Evolutionary conservation across 1,139 yeast genomes (phyloP), one percentile per base, ranked within the genome.

Genomic region (Dujonia santamariae): DNA sequence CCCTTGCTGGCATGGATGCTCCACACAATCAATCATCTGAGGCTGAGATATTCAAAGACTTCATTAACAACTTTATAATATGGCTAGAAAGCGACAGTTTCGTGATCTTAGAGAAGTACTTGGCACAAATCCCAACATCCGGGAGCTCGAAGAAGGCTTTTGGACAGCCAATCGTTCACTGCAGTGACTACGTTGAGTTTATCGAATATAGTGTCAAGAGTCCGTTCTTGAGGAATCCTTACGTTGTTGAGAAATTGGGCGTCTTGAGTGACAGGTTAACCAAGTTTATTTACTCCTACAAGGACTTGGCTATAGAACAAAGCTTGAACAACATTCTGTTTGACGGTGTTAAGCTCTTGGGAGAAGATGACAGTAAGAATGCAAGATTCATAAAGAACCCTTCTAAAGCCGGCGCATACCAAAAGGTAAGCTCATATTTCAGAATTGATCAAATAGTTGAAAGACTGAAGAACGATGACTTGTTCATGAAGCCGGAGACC

Each of bases 391-490:
- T 27, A 8, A 30, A 35, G 19, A 36, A 37, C 21, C 30, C 30
- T 9, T 27, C 30, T 8, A 7, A 17, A 9, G 30, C 18, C 13
- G 30, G 18, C 21, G 30, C 30, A 5, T 18, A 13, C 12, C 50
- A 46, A 14, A 50, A 53, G 27, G 73, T 68, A 3, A 64, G 73
- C n/a, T 58, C 70, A 29, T 66, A 55, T 44, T 68, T 68, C 51
- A 61, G 56, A 20, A 37, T 56, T 16, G 51, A 53, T 28, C 72
- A 66, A 40, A 66, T 69, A 26, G 53, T 58, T 9, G 61, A 58
- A 22, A 46, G 75, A 34, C 52, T 70, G 7, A 53, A 50, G 26
- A 41, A 52, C 34, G 54, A 48, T 21, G 38, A 42, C 7, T 42
- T 64, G 20, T 42, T 35, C 31, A 37, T 59, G 34, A 50, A 23